Percentiles rank a stretch among this genome's conserved stretches.
phyloP scores from a whole-genome alignment of 2,329 filamentous ascomycete genomes.

The Mycosphaerella sp. region DNA sequence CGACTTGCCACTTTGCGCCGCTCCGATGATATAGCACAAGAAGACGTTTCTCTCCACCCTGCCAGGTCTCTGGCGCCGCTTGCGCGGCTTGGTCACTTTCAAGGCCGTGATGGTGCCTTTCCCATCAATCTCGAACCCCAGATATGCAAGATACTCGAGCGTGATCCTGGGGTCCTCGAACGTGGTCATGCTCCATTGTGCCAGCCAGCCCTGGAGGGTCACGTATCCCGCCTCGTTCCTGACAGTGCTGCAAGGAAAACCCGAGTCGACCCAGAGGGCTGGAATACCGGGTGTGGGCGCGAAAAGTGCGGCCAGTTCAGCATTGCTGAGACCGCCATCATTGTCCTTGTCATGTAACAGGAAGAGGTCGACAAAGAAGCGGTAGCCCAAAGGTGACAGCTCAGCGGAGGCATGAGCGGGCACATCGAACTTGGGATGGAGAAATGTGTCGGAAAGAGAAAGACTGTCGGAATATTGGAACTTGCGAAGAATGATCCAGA shows the following conservation, averaged over 20 bases:
- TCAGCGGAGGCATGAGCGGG: slow-evolving; percentile 89
- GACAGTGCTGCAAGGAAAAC: slow-evolving; percentile 88
- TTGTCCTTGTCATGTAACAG: slow-evolving; percentile 95
- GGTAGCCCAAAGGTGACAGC: slow-evolving; percentile 86
- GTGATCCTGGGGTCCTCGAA: slow-evolving; percentile 94
- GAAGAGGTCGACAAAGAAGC: slow-evolving; percentile 96
- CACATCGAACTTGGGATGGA: slow-evolving; percentile 91
- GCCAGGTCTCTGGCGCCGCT: slow-evolving; percentile 71
- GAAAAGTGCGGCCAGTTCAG: slow-evolving; percentile 79
- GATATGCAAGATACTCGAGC: slow-evolving; percentile 88
- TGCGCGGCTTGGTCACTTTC: slow-evolving; percentile 87
- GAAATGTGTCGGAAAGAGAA: slow-evolving; percentile 80
- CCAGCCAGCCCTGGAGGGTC: slow-evolving; percentile 94
- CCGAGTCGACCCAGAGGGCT: slow-evolving; percentile 76
- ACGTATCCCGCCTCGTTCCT: slow-evolving; percentile 93
- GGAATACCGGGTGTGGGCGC: slow-evolving; percentile 88
- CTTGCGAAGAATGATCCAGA: slow-evolving; percentile 92
- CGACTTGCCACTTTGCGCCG: slow-evolving; percentile 81
- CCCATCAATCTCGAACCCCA: slow-evolving; percentile 80
- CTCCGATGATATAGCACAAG: slow-evolving; percentile 84
- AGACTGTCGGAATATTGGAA: slow-evolving; percentile 96
- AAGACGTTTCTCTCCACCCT: slow-evolving; percentile 92
- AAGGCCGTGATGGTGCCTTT: slow-evolving; percentile 73
- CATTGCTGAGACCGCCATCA: slow-evolving; percentile 83
- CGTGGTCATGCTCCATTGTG: slow-evolving; percentile 99